Conservation (phyloP, 768 basidiomycete species). For the Kwoniella europaea region DNA sequence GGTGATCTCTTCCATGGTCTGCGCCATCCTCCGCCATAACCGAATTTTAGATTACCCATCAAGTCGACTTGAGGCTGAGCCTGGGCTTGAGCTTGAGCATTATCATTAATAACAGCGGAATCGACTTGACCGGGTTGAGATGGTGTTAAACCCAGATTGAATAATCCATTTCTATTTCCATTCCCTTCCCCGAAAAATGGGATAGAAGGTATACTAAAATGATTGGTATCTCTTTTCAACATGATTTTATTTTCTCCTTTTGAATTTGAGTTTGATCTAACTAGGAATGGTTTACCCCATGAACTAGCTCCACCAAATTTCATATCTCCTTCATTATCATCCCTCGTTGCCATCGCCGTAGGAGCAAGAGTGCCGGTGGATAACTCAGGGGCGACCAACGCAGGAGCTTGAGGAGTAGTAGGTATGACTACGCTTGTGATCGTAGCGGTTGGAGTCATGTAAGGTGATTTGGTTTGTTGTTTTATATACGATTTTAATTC, state of each 20-base stretch:
- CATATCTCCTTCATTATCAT: not conserved
- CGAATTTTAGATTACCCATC: constrained; percentile 7
- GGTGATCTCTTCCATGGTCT: constrained; percentile 13
- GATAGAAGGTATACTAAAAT: constrained; percentile 4
- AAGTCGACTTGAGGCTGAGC: not conserved
- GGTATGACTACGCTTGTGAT: not conserved
- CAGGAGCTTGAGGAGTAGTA: constrained; percentile 1
- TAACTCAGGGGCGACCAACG: constrained; percentile 9
- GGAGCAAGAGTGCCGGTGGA: not conserved
- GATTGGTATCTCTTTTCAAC: constrained; percentile 10
- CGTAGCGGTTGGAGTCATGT: not conserved
- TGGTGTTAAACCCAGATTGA: too few relatives aligned
- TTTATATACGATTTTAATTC: constrained; percentile 7
- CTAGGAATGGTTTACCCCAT: not conserved
- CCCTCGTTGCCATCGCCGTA: not conserved
- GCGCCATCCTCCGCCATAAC: constrained; percentile 14
- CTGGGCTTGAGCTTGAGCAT: not conserved
- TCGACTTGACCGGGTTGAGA: too few relatives aligned
- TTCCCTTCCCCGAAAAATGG: not conserved
- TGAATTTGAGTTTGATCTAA: too few relatives aligned
- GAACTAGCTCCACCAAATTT: not conserved
- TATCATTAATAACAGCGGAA: not conserved
- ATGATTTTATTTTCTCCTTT: too few relatives aligned
- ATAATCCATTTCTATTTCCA: not conserved
- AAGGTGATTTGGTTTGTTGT: constrained; percentile 7